Base-by-base conservation (phyloP, 192 early-diverging fungal genomes). In the Coemansia sp. region DNA sequence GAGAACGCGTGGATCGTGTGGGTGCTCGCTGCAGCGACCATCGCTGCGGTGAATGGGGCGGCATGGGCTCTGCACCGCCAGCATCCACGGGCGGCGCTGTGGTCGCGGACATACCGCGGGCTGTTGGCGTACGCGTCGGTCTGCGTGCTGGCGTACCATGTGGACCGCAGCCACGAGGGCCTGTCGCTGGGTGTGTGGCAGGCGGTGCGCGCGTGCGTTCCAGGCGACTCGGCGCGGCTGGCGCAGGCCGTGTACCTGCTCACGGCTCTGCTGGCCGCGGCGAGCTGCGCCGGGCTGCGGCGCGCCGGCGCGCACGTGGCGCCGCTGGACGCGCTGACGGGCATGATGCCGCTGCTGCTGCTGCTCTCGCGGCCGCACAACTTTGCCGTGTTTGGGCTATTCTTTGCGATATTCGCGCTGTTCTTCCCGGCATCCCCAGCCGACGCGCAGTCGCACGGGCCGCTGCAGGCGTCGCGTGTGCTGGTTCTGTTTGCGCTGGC, bases 311-410 rank as follows among this genome's bases (percentile, higher is more conserved):
- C 19, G 30, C 33, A n/a, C 29, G 44, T 24, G 53, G 22, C 24
- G 21, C 53, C 10, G 69, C 65, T 19, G 42, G 73, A 77, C n/a
- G 53, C 56, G 16, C 48, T 90, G 48, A 69, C 77, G 8, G 52
- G 73, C 3, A 49, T 73, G 5, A 81, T 84, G 46, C 82, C 86
- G 16, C 45, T 91, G n/a, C 44, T 91, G 40, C 58, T 88, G 23
- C 76, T 91, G 43, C 69, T 91, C 5, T 71, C 83, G 6, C 78
- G 83, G 9, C 70, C 84, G 29, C 85, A 89, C 62, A 86, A 89
- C 65, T 79, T 85, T 5, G 56, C 80, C 3, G 42, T 89, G 40
- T 88, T 85, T 60, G 56, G 60, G 2, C 43, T 88, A 35, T 89
- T 87, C 64, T 52, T 62, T 24, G 38, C 80, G 4, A 84, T 89